A percentile compares a stretch with the other conserved stretches of the same genome.
phyloP scores from a whole-genome alignment of 2,329 filamentous ascomycete species.

The Penicillium frequentans region DNA sequence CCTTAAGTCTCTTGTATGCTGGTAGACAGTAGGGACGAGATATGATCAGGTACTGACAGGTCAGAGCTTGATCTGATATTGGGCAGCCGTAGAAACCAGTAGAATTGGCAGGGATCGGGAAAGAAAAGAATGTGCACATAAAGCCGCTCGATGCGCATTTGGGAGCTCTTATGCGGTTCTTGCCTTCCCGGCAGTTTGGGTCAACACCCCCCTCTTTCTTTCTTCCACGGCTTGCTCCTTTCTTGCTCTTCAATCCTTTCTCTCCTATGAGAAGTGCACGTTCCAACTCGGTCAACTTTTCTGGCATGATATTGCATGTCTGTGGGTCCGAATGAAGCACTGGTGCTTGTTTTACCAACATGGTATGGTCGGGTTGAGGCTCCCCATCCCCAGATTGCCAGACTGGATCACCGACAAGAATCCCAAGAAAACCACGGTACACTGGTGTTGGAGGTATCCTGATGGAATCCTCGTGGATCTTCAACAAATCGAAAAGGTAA shows the following conservation, averaged over 20 bases:
- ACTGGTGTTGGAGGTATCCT: neutral
- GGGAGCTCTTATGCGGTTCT: neutral
- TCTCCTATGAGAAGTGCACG: neutral
- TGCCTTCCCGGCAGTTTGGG: conserved; percentile 25
- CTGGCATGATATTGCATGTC: neutral
- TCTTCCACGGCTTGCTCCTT: conserved; percentile 4
- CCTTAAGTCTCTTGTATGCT: neutral
- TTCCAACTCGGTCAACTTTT: neutral
- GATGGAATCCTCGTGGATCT: neutral
- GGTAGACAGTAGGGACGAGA: neutral
- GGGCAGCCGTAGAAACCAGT: neutral
- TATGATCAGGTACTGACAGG: neutral
- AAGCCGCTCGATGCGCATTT: neutral
- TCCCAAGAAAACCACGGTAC: neutral
- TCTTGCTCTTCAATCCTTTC: conserved; percentile 5
- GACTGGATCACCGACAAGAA: neutral
- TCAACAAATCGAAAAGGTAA: neutral
- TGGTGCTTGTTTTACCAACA: neutral
- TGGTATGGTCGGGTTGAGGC: conserved; percentile 7
- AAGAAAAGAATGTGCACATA: neutral
- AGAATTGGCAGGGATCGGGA: neutral
- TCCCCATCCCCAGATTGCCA: neutral
- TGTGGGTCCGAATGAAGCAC: neutral
- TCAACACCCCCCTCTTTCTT: conserved; percentile 20
- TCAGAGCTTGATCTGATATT: neutral